Base-by-base conservation (phyloP, 371 early-diverging fungal genomes). In the Vairimorpha necatrix region DNA sequence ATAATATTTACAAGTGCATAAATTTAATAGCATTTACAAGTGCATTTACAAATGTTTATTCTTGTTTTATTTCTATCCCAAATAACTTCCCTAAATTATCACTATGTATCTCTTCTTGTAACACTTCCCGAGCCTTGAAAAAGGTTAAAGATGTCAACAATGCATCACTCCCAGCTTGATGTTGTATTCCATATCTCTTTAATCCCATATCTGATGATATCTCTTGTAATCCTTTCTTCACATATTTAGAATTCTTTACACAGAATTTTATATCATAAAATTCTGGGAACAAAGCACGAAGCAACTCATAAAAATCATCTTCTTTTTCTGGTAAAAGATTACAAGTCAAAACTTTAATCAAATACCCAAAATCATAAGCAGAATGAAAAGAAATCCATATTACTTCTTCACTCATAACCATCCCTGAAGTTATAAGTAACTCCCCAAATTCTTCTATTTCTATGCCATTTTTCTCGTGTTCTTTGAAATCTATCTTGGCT, bases 121-220 rank as follows among this genome's bases (percentile, higher is more conserved):
- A 91, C 76, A 89, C 90, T 83, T 92, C 90, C 67, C 92, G 89
- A 90, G 97, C 90, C 80, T 93, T 91, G 86, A 96, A 97, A 79
- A 98, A 99, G 13, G 93, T 91, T 62, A 90, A 88, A 30, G 90
- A 89, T 7, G 99, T 99, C 74, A 98, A 83, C 62, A 96, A 86
- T 76, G 94, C 91, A 86, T 99, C 99, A 81, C 93, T 93, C 18
- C 99, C 99, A 34, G 99, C 99, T 84, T 99, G 99, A 86, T 99
- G 99, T 87, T 95, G 95, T 36, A 92, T 90, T 7, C 99, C 99
- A 62, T 94, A 90, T 58, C 99, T 87, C 66, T 89, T 82, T 69
- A 93, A 89, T 88, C 66, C 75, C 71, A 99, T 80, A 75, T 94
- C 94, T 84, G 95, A 94, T 1, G 98, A 95, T 60, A 99, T 90